These are phyloP conservation scores for Fusarium sp. DNA, from an alignment of 2,329 filamentous ascomycete species.

Conservation along the genomic window DNA sequence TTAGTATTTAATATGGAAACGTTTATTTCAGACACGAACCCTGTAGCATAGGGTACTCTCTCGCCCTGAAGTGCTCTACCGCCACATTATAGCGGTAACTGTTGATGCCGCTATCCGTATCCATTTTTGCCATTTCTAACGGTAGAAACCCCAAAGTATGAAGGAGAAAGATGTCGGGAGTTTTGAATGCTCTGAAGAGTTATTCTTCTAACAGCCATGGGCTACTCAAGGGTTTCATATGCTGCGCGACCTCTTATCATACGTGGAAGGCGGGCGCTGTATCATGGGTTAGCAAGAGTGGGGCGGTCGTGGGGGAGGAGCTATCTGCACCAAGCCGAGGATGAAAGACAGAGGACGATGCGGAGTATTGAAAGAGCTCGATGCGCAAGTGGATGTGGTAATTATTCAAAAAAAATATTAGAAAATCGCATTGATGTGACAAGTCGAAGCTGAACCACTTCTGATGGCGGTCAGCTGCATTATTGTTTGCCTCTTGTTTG, in stretches of 20 bases:
- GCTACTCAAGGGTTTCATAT: conserved; percentile 8
- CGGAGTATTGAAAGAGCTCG: not conserved
- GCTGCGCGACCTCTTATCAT: conserved; percentile 28
- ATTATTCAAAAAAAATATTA: not conserved
- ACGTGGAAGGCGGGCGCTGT: conserved; percentile 15
- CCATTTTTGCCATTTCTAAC: conserved; percentile 6
- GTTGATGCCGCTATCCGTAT: not conserved
- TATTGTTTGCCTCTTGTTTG: conserved; percentile 27
- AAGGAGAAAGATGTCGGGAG: not conserved
- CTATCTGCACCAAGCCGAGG: conserved; percentile 24
- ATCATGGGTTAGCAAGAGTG: conserved; percentile 27
- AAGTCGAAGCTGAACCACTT: not conserved
- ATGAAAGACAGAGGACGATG: conserved; percentile 3
- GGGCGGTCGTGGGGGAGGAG: conserved; percentile 21
- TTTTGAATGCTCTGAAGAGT: not conserved
- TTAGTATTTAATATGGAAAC: not conserved
- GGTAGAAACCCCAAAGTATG: not conserved
- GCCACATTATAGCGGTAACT: conserved; percentile 65
- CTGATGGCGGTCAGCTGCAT: conserved; percentile 28
- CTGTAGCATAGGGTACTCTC: conserved; percentile 77
- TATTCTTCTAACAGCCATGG: not conserved
- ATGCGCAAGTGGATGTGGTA: not conserved
- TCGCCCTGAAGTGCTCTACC: conserved; percentile 68
- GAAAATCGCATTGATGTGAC: not conserved
- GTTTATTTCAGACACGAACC: conserved; percentile 56